phyloP scores from a whole-genome alignment of 805 yeast genomes.

The Monosporozyma siamensis region DNA sequence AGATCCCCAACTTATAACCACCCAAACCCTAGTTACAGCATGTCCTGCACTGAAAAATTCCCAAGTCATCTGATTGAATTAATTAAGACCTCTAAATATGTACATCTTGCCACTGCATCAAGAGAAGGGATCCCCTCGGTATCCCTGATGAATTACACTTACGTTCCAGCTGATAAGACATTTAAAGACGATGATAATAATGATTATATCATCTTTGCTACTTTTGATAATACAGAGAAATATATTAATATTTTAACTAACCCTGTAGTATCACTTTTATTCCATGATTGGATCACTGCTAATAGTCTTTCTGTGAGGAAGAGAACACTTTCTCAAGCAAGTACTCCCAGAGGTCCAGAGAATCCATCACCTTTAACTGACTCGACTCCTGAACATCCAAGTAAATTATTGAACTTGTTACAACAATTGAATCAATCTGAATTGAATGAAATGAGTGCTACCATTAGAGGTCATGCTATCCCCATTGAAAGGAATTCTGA shows the following conservation, averaged over 20 bases:
- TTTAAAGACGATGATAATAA: slow-evolving; percentile 28
- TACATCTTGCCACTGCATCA: slow-evolving; percentile 77
- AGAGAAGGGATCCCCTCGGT: slow-evolving; percentile 70
- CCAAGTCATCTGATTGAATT: slow-evolving; percentile 36
- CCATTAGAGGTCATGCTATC: slow-evolving; percentile 63
- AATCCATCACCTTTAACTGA: slow-evolving; percentile 12
- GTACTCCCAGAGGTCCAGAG: slow-evolving; percentile 21
- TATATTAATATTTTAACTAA: slow-evolving; percentile 58
- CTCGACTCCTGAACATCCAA: slow-evolving; percentile 19
- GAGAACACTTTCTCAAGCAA: slow-evolving; percentile 21
- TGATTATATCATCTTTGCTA: slow-evolving; percentile 58
- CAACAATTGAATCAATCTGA: slow-evolving; percentile 74
- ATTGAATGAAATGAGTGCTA: slow-evolving; percentile 71
- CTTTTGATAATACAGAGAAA: slow-evolving; percentile 65
- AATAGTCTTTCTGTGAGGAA: slow-evolving; percentile 32
- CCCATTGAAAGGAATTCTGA: slow-evolving; percentile 39
- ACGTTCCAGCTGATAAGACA: slow-evolving; percentile 37
- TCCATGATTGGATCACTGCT: slow-evolving; percentile 86
- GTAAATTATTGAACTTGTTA: slow-evolving; percentile 49
- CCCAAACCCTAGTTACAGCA: too few relatives aligned
- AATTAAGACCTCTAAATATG: slow-evolving; percentile 53
- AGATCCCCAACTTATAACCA: too few relatives aligned
- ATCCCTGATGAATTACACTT: slow-evolving; percentile 83
- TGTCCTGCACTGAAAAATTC: slow-evolving; percentile 30
- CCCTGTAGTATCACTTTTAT: slow-evolving; percentile 69